A percentile compares a stretch with the other conserved stretches of the same genome.
phyloP scores from a whole-genome alignment of 2,329 filamentous ascomycete species.

The Graphilbum ipis-grandicollis region DNA sequence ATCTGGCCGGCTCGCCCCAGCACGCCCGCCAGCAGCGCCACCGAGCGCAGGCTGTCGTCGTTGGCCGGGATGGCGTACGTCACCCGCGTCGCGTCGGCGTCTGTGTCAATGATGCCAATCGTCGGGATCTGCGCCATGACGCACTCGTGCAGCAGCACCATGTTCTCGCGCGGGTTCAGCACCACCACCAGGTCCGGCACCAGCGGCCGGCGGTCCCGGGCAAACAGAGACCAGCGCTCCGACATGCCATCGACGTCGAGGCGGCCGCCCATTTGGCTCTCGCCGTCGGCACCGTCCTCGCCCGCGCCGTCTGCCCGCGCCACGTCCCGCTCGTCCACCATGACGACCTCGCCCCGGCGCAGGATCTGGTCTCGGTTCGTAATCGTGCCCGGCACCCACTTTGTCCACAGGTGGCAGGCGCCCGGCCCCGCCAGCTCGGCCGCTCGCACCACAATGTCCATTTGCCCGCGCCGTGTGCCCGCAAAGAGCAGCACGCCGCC shows the following conservation, averaged over 20 bases:
- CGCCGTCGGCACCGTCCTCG: no score
- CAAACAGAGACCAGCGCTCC: not conserved
- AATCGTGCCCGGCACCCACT: slow-evolving; percentile 82
- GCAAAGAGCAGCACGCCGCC: slow-evolving; percentile 84
- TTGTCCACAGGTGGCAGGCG: slow-evolving; percentile 77
- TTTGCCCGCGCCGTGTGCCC: slow-evolving; percentile 70
- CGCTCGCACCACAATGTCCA: slow-evolving; percentile 62
- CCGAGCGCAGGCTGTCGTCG: slow-evolving; percentile 78
- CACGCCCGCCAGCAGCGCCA: slow-evolving; percentile 68
- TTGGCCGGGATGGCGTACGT: slow-evolving; percentile 95
- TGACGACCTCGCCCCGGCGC: slow-evolving; percentile 47
- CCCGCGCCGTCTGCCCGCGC: slow-evolving; percentile 27
- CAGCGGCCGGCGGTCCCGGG: slow-evolving; percentile 32
- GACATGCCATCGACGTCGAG: not conserved
- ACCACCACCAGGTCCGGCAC: slow-evolving; percentile 84
- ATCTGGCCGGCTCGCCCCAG: slow-evolving; percentile 69
- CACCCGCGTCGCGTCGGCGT: slow-evolving; percentile 81
- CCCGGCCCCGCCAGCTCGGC: slow-evolving; percentile 57
- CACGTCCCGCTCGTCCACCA: slow-evolving; percentile 61
- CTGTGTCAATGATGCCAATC: slow-evolving; percentile 86
- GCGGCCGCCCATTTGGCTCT: no score
- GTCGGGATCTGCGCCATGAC: slow-evolving; percentile 77
- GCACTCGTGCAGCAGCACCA: slow-evolving; percentile 79
- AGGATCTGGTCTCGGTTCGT: slow-evolving; percentile 89
- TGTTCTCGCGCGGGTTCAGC: slow-evolving; percentile 86